Percentiles rank a stretch among this genome's conserved stretches.
These are phyloP conservation scores for Erysimum cheiri DNA, from an alignment of 441 rosid genomes.

Conservation along the genomic window DNA sequence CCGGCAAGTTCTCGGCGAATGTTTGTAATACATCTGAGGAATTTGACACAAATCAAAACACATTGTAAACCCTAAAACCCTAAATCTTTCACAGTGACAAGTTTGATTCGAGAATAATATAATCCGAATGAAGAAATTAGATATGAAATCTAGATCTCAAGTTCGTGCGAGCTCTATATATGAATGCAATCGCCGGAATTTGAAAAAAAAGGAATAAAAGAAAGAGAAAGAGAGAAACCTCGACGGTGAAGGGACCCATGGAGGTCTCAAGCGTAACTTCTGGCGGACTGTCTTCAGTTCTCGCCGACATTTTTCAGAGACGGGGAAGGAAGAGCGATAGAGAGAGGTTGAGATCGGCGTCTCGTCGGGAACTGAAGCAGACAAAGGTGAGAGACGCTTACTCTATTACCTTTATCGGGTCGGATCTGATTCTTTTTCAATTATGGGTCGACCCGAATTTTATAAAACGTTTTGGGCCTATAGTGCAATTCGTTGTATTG, in stretches of 20 bases:
- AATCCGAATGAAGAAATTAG: background rate
- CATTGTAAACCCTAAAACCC: slow-evolving; percentile 30
- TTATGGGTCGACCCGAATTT: slow-evolving; percentile 30
- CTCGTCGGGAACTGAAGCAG: slow-evolving; percentile 3
- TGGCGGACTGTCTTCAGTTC: slow-evolving; percentile 81
- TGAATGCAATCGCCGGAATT: background rate
- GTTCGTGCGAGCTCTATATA: slow-evolving; percentile 12
- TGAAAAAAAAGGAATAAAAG: no score
- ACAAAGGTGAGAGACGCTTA: background rate
- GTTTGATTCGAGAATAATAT: slow-evolving; percentile 1
- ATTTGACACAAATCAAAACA: slow-evolving; percentile 19
- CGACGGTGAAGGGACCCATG: slow-evolving; percentile 89
- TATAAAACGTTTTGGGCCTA: slow-evolving; percentile 18
- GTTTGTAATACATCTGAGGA: slow-evolving; percentile 81
- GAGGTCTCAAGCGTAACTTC: slow-evolving; percentile 97
- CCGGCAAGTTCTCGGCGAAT: slow-evolving; percentile 95
- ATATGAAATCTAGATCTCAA: slow-evolving; percentile 23
- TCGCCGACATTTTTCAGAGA: slow-evolving; percentile 66
- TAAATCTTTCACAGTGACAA: background rate
- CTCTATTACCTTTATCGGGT: slow-evolving; percentile 28
- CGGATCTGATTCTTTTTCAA: slow-evolving; percentile 34
- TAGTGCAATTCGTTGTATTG: no score
- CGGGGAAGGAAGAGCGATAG: slow-evolving; percentile 6
- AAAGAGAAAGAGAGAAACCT: slow-evolving; percentile 56
- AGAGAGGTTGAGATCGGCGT: slow-evolving; percentile 3